Conservation (phyloP, 306 rosid species). For the Begonia masoniana region DNA sequence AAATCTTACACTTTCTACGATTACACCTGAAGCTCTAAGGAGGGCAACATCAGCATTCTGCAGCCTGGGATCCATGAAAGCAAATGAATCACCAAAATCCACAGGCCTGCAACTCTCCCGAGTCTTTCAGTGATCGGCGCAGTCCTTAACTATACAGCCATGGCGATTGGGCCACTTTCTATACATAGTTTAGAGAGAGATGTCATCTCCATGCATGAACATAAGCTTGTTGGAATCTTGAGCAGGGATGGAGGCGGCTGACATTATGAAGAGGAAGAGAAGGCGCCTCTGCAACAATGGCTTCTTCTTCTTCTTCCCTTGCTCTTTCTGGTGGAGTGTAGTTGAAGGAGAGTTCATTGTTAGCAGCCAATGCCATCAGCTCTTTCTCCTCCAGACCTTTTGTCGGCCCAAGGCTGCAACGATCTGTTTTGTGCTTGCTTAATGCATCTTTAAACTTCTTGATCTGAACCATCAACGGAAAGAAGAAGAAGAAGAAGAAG, state of each 20-base stretch:
- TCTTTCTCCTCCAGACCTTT: slow-evolving; percentile 93
- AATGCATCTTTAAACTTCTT: slow-evolving; percentile 88
- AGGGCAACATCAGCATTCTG: too few relatives aligned
- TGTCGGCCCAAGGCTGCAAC: slow-evolving; percentile 76
- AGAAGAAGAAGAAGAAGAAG: background rate
- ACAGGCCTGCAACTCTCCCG: too few relatives aligned
- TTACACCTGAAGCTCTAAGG: too few relatives aligned
- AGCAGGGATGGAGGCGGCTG: slow-evolving; percentile 4
- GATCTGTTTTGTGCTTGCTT: slow-evolving; percentile 65
- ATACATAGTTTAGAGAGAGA: background rate
- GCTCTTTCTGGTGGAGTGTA: slow-evolving; percentile 45
- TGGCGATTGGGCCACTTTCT: too few relatives aligned
- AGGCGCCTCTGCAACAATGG: too few relatives aligned
- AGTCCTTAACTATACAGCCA: too few relatives aligned
- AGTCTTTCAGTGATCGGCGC: too few relatives aligned
- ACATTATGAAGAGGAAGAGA: background rate
- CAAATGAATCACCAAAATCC: too few relatives aligned
- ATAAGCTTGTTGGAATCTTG: slow-evolving; percentile 10
- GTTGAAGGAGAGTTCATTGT: slow-evolving; percentile 12
- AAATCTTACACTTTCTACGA: too few relatives aligned
- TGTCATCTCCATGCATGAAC: slow-evolving; percentile 7
- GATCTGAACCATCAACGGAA: slow-evolving; percentile 32
- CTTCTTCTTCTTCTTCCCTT: too few relatives aligned
- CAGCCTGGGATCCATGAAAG: too few relatives aligned
- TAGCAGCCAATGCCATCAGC: slow-evolving; percentile 65